These are phyloP conservation scores for Lavandula angustifolia DNA, from an alignment of 257 asterid genomes.

Conservation along the genomic window DNA sequence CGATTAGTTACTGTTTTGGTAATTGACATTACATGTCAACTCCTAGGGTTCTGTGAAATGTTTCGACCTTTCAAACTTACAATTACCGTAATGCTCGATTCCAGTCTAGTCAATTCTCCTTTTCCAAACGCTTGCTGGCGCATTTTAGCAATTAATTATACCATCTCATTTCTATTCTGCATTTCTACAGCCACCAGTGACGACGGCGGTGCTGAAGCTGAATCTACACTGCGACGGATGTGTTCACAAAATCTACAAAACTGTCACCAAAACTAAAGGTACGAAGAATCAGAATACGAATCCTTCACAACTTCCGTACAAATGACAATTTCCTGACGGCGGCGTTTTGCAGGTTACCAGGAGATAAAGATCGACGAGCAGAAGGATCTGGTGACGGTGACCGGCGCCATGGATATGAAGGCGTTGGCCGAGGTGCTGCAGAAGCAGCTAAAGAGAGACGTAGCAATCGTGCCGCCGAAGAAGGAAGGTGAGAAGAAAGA, in stretches of 20 bases:
- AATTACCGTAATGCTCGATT: slow-evolving; percentile 14
- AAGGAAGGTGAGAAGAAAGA: slow-evolving; percentile 61
- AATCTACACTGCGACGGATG: slow-evolving; percentile 84
- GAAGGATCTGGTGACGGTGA: slow-evolving; percentile 72
- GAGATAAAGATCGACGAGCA: slow-evolving; percentile 61
- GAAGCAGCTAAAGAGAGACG: slow-evolving; percentile 61
- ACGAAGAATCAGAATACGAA: background rate
- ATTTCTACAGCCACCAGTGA: slow-evolving; percentile 48
- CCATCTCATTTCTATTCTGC: background rate
- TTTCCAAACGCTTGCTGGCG: slow-evolving; percentile 23
- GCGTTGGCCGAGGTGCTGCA: slow-evolving; percentile 59
- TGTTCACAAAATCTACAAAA: slow-evolving; percentile 61
- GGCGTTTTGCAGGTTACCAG: slow-evolving; percentile 50
- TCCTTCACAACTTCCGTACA: background rate
- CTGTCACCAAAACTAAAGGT: slow-evolving; percentile 69
- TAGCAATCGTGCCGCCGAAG: slow-evolving; percentile 60
- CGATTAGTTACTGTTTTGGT: slow-evolving; percentile 16
- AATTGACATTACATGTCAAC: slow-evolving; percentile 40
- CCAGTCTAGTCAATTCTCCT: slow-evolving; percentile 1
- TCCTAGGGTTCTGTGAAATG: background rate
- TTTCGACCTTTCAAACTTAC: slow-evolving; percentile 9
- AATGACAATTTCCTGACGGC: background rate
- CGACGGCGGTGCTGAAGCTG: slow-evolving; percentile 66
- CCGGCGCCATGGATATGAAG: slow-evolving; percentile 82
- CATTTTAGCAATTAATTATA: slow-evolving; percentile 17